Conservation (phyloP, 768 basidiomycete species). For the Leccinum ochraceum region DNA sequence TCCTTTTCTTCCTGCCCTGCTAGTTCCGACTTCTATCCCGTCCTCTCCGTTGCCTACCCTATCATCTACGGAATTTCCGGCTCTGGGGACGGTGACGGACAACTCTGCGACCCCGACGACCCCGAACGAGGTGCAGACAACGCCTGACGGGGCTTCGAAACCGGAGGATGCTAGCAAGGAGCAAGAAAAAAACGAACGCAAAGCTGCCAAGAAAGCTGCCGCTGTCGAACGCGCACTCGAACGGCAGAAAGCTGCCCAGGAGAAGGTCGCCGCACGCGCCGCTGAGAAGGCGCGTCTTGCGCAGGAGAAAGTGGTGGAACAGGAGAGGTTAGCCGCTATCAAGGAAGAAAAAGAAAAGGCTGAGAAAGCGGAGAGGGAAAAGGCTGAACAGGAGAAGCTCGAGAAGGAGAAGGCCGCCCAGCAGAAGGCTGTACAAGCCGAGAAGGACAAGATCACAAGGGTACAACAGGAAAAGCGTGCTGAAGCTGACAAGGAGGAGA, state of each 20-base stretch:
- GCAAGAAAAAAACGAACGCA: slow-evolving; percentile 59
- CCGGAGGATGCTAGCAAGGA: slow-evolving; percentile 41
- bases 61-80: slow-evolving; percentile 77
- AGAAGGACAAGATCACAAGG: slow-evolving; percentile 38
- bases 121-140: slow-evolving; percentile 26
- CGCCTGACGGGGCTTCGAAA: slow-evolving; percentile 23
- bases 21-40: slow-evolving; percentile 37
- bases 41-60: slow-evolving; percentile 50
- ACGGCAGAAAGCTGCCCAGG: slow-evolving; percentile 54
- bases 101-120: slow-evolving; percentile 7
- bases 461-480: slow-evolving; percentile 34
- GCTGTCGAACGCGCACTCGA: slow-evolving; percentile 64
- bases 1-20: slow-evolving; percentile 20
- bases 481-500: slow-evolving; percentile 32
- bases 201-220: slow-evolving; percentile 64
- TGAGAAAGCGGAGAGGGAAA: slow-evolving; percentile 37
- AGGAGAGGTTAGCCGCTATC: slow-evolving; percentile 44
- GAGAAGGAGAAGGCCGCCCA: slow-evolving; percentile 38
- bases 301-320: slow-evolving; percentile 55
- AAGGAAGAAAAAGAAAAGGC: slow-evolving; percentile 42
- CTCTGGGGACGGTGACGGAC: slow-evolving; percentile 40
- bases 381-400: slow-evolving; percentile 38
- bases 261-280: slow-evolving; percentile 53
- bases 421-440: slow-evolving; percentile 37
- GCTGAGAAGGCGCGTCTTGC: slow-evolving; percentile 55